Conservation (phyloP, 768 basidiomycete genomes). For the Russula sp. region DNA sequence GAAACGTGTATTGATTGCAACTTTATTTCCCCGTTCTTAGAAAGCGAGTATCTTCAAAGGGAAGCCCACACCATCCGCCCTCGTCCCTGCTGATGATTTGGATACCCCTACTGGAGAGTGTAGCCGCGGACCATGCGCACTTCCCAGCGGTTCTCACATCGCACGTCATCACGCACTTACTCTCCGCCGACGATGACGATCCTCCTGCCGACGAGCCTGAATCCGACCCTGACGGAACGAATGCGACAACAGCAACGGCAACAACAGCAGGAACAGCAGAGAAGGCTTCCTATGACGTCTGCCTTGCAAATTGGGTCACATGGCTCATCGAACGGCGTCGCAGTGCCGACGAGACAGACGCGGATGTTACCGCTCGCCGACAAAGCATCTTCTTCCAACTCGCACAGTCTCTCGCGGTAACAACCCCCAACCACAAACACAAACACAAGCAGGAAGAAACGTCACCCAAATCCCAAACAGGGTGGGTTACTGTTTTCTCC, state of each 20-base stretch:
- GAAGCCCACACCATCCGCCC: conserved; percentile 48
- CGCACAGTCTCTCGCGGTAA: conserved; percentile 43
- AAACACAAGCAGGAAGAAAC: conserved; percentile 13
- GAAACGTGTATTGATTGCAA: neutral
- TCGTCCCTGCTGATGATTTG: conserved; percentile 56
- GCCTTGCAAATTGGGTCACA: conserved; percentile 65
- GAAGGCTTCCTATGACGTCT: conserved; percentile 49
- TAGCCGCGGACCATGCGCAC: conserved; percentile 53
- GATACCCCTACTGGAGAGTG: conserved; percentile 59
- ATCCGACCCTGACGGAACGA: conserved; percentile 9
- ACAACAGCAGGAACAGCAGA: conserved; percentile 31
- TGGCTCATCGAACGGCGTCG: conserved; percentile 55
- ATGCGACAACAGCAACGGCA: conserved; percentile 27
- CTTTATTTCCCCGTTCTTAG: conserved; percentile 36
- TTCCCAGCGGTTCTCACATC: conserved; percentile 51
- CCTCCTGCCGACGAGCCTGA: neutral
- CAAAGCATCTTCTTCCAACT: conserved; percentile 48
- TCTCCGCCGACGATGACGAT: conserved; percentile 31
- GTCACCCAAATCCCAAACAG: conserved; percentile 31
- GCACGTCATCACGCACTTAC: conserved; percentile 43
- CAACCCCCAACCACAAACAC: conserved; percentile 31
- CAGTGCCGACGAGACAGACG: conserved; percentile 34
- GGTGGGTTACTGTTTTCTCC: conserved; percentile 38
- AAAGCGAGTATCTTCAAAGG: conserved; percentile 49
- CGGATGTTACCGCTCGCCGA: conserved; percentile 42